Evolutionary conservation across 148 eudicot genomes (phyloP), one percentile per base, ranked within the genome.

Genomic region (Bassia scoparia): DNA sequence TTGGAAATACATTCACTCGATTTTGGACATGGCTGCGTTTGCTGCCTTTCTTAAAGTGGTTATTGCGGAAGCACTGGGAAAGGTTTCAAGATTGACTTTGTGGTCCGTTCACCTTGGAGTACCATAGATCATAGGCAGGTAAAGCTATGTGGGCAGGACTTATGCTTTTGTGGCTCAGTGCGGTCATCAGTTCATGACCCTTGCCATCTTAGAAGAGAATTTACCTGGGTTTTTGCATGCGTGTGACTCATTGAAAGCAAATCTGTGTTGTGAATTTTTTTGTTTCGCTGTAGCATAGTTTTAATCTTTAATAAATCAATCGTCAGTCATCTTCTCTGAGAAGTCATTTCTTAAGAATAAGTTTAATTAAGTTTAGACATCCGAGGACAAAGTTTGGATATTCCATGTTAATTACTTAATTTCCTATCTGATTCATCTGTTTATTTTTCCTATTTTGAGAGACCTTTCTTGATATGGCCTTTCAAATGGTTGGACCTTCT

Each of bases 1-100:
- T 71, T 94, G 83, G 98, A 94, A 94, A 94, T 66, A 94, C 98
- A 77, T 94, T 94, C 67, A 94, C 98, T 94, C 98, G 46, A 94
- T 94, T 67, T 80, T 89, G 75, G 98, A 94, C 77, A 91, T 94
- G 98, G 98, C 97, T 62, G 97, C 61, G 98, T 94, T 86, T 94
- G 44, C 68, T 94, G 64, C 98, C 98, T 16, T 91, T 94, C 69
- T 80, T 94, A 76, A 94, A 84, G 81, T 91, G 87, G 89, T 86
- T 80, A 94, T 94, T 79, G 98, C 59, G 87, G 89, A 74, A 85
- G 82, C 68, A 74, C 83, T 61, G 85, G 93, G 48, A 89, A 88
- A 71, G 89, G 90, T 77, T 84, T 82, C 54, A 89, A 74, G 80
- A 72, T 89, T 82, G 91, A 94, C 72, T 79, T 70, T 81, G 68